Percentiles rank a stretch among this genome's conserved stretches.
phyloP scores from a whole-genome alignment of 2,329 filamentous ascomycete genomes.

The Harringtonia lauricola region DNA sequence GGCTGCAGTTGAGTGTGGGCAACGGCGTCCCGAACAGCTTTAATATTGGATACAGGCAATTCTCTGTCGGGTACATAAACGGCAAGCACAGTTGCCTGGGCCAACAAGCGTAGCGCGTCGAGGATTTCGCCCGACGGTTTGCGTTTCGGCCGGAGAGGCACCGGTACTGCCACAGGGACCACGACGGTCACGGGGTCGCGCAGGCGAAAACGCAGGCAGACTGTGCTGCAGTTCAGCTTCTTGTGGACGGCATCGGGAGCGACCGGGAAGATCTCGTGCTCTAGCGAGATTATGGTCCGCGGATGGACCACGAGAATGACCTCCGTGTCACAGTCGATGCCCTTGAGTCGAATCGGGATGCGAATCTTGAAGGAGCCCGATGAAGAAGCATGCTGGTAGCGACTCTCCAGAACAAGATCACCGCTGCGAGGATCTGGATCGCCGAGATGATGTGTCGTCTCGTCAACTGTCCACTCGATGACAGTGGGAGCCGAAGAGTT shows the following conservation, averaged over 20 bases:
- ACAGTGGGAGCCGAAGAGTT: neutral
- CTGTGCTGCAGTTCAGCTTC: neutral
- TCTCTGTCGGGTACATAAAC: neutral
- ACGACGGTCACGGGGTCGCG: neutral
- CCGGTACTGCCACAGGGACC: neutral
- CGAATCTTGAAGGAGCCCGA: neutral
- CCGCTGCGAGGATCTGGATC: conserved; percentile 1
- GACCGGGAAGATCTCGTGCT: neutral
- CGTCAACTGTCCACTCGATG: neutral
- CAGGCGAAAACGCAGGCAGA: conserved; percentile 1
- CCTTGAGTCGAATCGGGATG: conserved; percentile 1
- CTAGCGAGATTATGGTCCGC: neutral
- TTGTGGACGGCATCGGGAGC: neutral
- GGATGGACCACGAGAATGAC: neutral
- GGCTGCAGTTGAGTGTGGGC: neutral
- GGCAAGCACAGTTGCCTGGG: neutral
- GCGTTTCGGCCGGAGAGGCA: neutral
- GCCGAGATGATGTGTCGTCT: neutral
- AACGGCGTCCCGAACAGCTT: neutral
- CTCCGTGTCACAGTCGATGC: conserved; percentile 1
- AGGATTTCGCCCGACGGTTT: neutral
- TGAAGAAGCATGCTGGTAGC: neutral
- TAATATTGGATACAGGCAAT: neutral
- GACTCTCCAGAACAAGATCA: neutral
- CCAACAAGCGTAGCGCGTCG: neutral